These are phyloP conservation scores for Cupressus sempervirens DNA, from an alignment of 75 land plant genomes.

Conservation along the genomic window DNA sequence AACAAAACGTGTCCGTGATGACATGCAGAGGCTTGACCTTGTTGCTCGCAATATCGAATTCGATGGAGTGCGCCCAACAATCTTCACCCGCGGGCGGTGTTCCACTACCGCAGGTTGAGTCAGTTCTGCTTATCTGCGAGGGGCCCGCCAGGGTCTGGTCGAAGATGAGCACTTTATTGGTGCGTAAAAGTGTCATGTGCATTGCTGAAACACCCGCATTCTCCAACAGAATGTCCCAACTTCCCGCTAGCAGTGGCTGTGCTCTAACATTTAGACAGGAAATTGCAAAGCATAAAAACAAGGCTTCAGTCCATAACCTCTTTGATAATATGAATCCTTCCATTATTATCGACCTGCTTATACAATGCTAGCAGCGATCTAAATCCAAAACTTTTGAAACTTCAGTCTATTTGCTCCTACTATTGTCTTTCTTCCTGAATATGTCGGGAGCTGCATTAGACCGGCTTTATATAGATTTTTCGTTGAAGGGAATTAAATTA, in stretches of 20 bases:
- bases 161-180: constrained; percentile 48
- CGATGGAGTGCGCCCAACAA: constrained; percentile 73
- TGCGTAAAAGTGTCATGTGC: constrained; percentile 55
- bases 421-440: too few relatives aligned
- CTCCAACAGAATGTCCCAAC: constrained; percentile 35
- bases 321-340: background rate
- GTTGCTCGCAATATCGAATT: constrained; percentile 28
- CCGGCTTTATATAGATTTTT: too few relatives aligned
- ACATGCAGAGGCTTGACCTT: constrained; percentile 43
- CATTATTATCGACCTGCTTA: background rate
- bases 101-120: constrained; percentile 5
- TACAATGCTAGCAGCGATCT: too few relatives aligned
- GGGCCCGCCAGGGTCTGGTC: constrained; percentile 50
- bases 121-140: constrained; percentile 21
- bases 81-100: constrained; percentile 22
- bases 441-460: too few relatives aligned
- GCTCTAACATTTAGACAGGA: background rate
- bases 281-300: background rate
- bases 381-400: too few relatives aligned
- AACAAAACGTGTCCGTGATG: constrained; percentile 73
- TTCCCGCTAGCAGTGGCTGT: background rate
- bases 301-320: too few relatives aligned
- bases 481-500: too few relatives aligned
- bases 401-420: too few relatives aligned
- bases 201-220: constrained; percentile 58